These are phyloP conservation scores for Orbilia ellipsospora DNA, from an alignment of 2,329 filamentous ascomycete genomes.

Conservation along the genomic window DNA sequence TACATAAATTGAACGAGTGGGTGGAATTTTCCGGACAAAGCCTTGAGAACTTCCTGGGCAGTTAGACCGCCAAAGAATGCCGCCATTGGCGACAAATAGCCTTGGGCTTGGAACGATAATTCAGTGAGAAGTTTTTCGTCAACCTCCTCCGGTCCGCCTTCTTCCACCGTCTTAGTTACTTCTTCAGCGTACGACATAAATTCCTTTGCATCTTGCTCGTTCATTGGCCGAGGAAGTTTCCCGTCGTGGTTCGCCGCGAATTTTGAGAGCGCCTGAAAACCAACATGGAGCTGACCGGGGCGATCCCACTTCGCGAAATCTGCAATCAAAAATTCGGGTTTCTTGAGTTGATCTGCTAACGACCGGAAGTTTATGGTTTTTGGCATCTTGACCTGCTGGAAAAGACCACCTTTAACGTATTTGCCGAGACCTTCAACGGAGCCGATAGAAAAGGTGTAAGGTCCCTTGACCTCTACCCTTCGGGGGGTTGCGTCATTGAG, in stretches of 20 bases:
- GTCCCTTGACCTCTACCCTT: conserved; percentile 92
- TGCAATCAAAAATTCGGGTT: conserved; percentile 88
- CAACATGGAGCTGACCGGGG: conserved; percentile 88
- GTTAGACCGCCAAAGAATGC: conserved; percentile 94
- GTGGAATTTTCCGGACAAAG: conserved; percentile 96
- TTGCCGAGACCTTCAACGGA: conserved; percentile 82
- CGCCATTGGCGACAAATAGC: conserved; percentile 90
- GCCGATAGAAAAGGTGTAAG: conserved; percentile 97
- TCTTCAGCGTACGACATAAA: conserved; percentile 79
- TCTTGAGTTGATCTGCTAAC: conserved; percentile 79
- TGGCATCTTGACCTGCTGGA: conserved; percentile 98
- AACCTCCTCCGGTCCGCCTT: conserved; percentile 79
- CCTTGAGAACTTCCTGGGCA: conserved; percentile 95
- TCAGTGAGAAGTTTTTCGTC: conserved; percentile 94
- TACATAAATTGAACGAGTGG: conserved; percentile 97
- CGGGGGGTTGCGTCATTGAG: conserved; percentile 85
- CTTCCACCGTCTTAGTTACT: conserved; percentile 71
- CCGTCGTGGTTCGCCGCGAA: conserved; percentile 79
- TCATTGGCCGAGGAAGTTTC: conserved; percentile 82
- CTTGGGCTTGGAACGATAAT: conserved; percentile 90
- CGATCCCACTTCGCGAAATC: conserved; percentile 99
- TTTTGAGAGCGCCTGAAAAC: conserved; percentile 89
- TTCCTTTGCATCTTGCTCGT: conserved; percentile 82
- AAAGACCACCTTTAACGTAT: conserved; percentile 89
- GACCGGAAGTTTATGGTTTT: conserved; percentile 90